phyloP scores from a whole-genome alignment of 2,329 filamentous ascomycete genomes.

The Cladosporium colombiae region DNA sequence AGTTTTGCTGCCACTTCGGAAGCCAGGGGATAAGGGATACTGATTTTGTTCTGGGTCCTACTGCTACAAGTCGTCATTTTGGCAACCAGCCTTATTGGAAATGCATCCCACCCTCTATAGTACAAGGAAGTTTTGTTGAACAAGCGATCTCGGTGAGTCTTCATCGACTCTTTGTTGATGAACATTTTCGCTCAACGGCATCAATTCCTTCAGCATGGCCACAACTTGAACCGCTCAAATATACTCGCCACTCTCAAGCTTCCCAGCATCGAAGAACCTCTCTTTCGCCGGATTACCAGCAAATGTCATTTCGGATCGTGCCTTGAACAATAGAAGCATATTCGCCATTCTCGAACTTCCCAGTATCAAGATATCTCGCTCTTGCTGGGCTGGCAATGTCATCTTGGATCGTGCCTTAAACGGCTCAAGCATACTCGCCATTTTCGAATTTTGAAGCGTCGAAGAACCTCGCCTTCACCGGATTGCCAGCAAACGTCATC shows the following conservation, averaged over 20 bases:
- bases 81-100: neutral
- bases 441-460: slow-evolving; percentile 78
- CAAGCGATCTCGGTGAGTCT: neutral
- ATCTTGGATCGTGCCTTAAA: slow-evolving; percentile 54
- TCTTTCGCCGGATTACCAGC: slow-evolving; percentile 74
- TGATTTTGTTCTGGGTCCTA: neutral
- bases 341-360: slow-evolving; percentile 73
- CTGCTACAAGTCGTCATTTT: neutral
- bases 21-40: neutral
- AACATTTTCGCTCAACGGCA: no score
- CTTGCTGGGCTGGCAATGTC: slow-evolving; percentile 79
- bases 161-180: no score
- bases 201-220: no score
- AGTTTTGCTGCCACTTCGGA: neutral
- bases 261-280: slow-evolving; percentile 77
- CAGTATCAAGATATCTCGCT: slow-evolving; percentile 77
- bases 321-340: slow-evolving; percentile 26
- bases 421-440: slow-evolving; percentile 45
- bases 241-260: slow-evolving; percentile 67
- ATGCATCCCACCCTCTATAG: neutral
- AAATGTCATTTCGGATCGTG: slow-evolving; percentile 65
- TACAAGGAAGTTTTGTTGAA: neutral
- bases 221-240: slow-evolving; percentile 20
- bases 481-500: slow-evolving; percentile 83
- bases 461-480: slow-evolving; percentile 80